Evolutionary conservation across 106 monocot species (phyloP).

Genomic region (Dendrobium nobile): DNA sequence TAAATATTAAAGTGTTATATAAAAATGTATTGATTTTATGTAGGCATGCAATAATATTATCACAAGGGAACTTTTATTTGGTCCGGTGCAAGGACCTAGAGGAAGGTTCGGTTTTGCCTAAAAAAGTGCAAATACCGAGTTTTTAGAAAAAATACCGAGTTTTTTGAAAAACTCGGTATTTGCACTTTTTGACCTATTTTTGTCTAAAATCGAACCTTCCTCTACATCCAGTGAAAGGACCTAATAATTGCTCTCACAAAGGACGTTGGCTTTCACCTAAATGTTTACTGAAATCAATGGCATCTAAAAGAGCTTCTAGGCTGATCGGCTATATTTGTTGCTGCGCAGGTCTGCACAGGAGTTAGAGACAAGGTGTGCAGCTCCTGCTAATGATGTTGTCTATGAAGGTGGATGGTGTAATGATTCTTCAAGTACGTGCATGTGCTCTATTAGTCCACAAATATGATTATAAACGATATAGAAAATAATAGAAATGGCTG

Average conservation of each 20-base stretch:
- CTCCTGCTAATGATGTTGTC: slow-evolving; percentile 56
- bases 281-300: background rate
- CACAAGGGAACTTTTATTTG: too few species aligned
- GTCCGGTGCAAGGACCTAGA: too few species aligned
- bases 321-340: background rate
- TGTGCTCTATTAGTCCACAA: slow-evolving; percentile 25
- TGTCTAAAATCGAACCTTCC: too few species aligned
- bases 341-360: slow-evolving; percentile 4
- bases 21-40: too few species aligned
- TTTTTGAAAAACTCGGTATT: too few species aligned
- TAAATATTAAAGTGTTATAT: background rate
- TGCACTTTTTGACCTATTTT: too few species aligned
- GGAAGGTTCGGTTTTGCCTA: too few species aligned
- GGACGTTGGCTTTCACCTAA: background rate
- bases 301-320: background rate
- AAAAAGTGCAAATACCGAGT: too few species aligned
- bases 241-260: too few species aligned
- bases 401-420: slow-evolving; percentile 31
- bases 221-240: too few species aligned
- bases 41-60: too few species aligned
- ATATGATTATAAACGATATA: background rate
- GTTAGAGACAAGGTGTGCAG: slow-evolving; percentile 24
- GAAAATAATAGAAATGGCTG: background rate
- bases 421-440: slow-evolving; percentile 38
- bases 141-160: too few species aligned